These are phyloP conservation scores for Phtheirospermum japonicum DNA, from an alignment of 257 asterid species.

Conservation along the genomic window DNA sequence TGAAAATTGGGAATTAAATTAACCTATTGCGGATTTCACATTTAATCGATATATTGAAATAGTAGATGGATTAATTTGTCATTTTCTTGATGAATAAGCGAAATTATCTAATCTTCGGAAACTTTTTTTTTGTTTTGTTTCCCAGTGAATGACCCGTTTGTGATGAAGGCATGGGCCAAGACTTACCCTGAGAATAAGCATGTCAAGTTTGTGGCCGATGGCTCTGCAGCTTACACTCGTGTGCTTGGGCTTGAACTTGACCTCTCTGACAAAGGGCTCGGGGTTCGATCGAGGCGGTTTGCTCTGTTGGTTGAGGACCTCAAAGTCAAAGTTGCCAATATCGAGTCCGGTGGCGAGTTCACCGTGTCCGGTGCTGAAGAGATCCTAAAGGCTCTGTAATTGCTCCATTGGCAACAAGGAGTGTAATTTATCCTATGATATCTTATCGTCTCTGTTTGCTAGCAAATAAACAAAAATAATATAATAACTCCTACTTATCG, in stretches of 20 bases:
- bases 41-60: no score
- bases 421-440: neutral
- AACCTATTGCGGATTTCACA: no score
- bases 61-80: no score
- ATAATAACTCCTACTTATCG: no score
- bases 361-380: conserved; percentile 88
- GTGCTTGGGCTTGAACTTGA: conserved; percentile 87
- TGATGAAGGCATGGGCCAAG: conserved; percentile 98
- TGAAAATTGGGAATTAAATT: no score
- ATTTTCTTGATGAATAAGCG: no score
- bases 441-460: neutral
- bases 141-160: conserved; percentile 94
- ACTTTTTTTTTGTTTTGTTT: no score
- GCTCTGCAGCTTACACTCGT: conserved; percentile 65
- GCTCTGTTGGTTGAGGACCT: conserved; percentile 85
- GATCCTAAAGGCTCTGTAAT: conserved; percentile 73
- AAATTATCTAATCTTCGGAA: no score
- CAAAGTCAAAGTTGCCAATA: conserved; percentile 67
- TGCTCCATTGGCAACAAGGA: neutral
- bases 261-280: conserved; percentile 82
- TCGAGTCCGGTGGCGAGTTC: conserved; percentile 91
- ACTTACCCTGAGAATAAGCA: conserved; percentile 76
- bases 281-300: conserved; percentile 71
- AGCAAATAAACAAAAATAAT: no score
- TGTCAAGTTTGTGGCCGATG: conserved; percentile 89